Evolutionary conservation across 164 flowering plant genomes (phyloP), one percentile per base, ranked within the genome.

Genomic region (Vitis labrusca): DNA sequence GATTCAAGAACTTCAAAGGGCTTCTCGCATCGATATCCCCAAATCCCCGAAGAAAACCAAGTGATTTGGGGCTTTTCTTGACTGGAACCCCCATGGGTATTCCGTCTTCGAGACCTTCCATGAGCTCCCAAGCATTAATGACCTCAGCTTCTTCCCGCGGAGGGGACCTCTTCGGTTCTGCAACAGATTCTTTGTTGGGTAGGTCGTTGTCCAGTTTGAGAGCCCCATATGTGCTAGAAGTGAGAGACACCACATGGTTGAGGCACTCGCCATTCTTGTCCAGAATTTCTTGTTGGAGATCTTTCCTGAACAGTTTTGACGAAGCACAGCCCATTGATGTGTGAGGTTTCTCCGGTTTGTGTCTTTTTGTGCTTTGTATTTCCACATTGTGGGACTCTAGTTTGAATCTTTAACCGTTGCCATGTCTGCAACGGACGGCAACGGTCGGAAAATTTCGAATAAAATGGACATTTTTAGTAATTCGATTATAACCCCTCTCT

Each of bases 191-290:
- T 53, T 76, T 74, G 50, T 50, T 37, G 53, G 71, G 67, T 55
- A 56, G 44, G n/a, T 78, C 81, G 15, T 72, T 53, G 57, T 94
- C 94, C 16, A 91, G 85, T 14, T 87, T 84, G 65, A 95, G 89
- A 53, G 74, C 85, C 2, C 98, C 99, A 44, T 86, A 91, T 0
- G 99, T 90, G 78, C 76, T 83, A 0, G 99, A 95, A 64, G 97
- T 95, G 81, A 95, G 97, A 27, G 96, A 95, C 56, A 95, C 99
- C 9, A 90, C 83, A 65, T 95, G 99, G 76, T 80, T 78, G 10
- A 75, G 27, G 64, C 50, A 73, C 8, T 73, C 83, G 50, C 78
- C 79, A 78, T 85, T 78, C 73, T 68, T 69, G 67, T 70, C 19
- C 0, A 71, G 30, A 11, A 67, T 51, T 29, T 91, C 93, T 59